Evolutionary conservation across 352 stramenopile species (phyloP).

Genomic region (Blastocystis sp.): DNA sequence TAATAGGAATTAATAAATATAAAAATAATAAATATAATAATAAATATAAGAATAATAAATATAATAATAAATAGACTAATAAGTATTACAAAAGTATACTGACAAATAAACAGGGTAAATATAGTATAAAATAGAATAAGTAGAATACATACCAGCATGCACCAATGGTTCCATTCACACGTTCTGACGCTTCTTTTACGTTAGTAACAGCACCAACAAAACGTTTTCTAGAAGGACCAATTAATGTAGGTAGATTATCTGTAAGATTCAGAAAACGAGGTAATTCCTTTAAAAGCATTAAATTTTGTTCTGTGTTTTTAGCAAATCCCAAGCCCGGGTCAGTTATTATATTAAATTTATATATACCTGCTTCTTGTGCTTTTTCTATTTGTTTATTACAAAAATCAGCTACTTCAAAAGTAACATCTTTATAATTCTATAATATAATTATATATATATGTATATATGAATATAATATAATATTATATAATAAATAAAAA

Average conservation of each 20-base stretch:
- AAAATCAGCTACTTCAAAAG: conserved; percentile 59
- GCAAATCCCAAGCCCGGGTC: conserved; percentile 93
- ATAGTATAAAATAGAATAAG: too few relatives aligned
- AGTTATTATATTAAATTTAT: conserved; percentile 73
- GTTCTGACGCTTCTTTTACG: conserved; percentile 56
- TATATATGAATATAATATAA: too few relatives aligned
- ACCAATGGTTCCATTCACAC: conserved; percentile 71
- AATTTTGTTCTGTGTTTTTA: conserved; percentile 69
- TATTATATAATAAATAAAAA: too few relatives aligned
- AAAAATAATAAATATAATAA: background rate
- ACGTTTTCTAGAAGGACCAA: conserved; percentile 72
- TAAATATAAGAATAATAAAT: conserved; percentile 6
- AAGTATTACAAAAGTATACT: too few relatives aligned
- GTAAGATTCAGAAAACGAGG: conserved; percentile 42
- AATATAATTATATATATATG: too few relatives aligned
- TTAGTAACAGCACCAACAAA: conserved; percentile 79
- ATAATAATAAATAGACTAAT: too few relatives aligned
- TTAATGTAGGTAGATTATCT: conserved; percentile 46
- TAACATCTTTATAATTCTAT: conserved; percentile 50
- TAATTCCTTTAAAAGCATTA: conserved; percentile 63
- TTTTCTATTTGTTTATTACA: conserved; percentile 54
- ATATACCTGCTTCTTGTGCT: conserved; percentile 63
- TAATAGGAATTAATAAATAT: too few relatives aligned
- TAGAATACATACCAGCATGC: too few relatives aligned
- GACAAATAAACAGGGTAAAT: too few relatives aligned